Evolutionary conservation across 2,329 filamentous ascomycete species (phyloP), one percentile per base, ranked within the genome.

Genomic region (Acephala macrosclerotiorum): DNA sequence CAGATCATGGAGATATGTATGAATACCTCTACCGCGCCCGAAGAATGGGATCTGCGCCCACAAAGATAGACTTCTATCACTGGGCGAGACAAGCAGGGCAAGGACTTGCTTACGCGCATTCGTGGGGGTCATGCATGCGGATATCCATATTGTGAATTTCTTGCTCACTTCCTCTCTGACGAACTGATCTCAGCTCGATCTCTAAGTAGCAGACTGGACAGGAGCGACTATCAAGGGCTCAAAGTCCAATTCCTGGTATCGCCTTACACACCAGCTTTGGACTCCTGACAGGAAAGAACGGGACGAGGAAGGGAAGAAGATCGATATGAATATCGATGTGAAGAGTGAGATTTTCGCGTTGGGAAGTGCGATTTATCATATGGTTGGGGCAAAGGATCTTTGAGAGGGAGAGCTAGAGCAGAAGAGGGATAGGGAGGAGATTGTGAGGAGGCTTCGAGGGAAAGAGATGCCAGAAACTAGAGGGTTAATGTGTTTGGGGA

Each of bases 391-490:
- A 14, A 26, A 29, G 4, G 22, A 51, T 51, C 47, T 51, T 51
- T 51, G 47, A 22, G 25, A 29, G 12, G 47, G 25, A 9, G 47
- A 51, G 25, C 12, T 26, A 22, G 47, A 29, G 9, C 14, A 53
- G 7, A 26, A 49, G 45, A 18, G 26, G 26, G 49, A 53, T 53
- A 26, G 49, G 11, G 47, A 53, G 8, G 49, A 53, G 49, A 53
- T 53, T 16, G 49, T n/a, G 49, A 53, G 47, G 49, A 53, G 49
- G 11, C 33, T 53, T 25, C 5, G 7, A 11, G 25, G 3, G 11
- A 29, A 18, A 22, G 49, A 53, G 11, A 53, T 33, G 49, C 49
- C 25, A 18, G 49, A 16, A 4, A 29, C 14, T 2, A 16, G 18
- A 18, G 49, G 8, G 25, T 33, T 53, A 25, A 6, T 6, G 11